A percentile compares a stretch with the other conserved stretches of the same genome.
phyloP scores from a whole-genome alignment of 306 rosid genomes.

The Lagenaria siceraria region DNA sequence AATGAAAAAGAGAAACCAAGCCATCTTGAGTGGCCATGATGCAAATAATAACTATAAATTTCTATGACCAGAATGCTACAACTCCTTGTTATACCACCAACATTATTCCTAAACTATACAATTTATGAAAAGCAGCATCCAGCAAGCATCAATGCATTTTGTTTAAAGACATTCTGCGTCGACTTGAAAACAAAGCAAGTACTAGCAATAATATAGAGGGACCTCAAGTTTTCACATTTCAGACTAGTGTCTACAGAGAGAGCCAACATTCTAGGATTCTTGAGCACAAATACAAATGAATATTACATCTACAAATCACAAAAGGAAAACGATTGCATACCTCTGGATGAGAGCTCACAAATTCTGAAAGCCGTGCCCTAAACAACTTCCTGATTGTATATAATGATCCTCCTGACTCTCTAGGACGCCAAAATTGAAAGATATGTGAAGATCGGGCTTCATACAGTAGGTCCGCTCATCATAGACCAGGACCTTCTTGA shows the following conservation, averaged over 20 bases:
- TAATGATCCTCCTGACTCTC: conserved; percentile 20
- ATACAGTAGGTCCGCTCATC: conserved; percentile 51
- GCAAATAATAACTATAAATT: not conserved
- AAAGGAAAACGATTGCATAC: conserved; percentile 9
- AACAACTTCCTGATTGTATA: conserved; percentile 38
- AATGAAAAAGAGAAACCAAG: not conserved
- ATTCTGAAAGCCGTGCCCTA: conserved; percentile 24
- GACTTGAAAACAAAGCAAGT: too few species aligned
- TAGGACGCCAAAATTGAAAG: conserved; percentile 22
- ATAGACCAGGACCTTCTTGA: conserved; percentile 29
- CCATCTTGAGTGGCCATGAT: not conserved
- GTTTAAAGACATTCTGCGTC: not conserved
- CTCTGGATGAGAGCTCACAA: conserved; percentile 48
- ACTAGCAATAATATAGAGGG: not conserved
- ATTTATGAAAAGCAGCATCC: not conserved
- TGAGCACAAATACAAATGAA: not conserved
- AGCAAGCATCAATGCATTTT: not conserved
- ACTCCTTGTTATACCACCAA: too few species aligned
- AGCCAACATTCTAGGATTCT: not conserved
- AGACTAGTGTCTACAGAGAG: not conserved
- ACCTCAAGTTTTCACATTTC: not conserved
- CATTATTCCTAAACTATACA: not conserved
- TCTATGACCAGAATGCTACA: not conserved
- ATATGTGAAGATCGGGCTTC: conserved; percentile 62
- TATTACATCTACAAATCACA: not conserved